Evolutionary conservation across 805 yeast species (phyloP).

Genomic region (Maudiozyma pseudohumilis): DNA sequence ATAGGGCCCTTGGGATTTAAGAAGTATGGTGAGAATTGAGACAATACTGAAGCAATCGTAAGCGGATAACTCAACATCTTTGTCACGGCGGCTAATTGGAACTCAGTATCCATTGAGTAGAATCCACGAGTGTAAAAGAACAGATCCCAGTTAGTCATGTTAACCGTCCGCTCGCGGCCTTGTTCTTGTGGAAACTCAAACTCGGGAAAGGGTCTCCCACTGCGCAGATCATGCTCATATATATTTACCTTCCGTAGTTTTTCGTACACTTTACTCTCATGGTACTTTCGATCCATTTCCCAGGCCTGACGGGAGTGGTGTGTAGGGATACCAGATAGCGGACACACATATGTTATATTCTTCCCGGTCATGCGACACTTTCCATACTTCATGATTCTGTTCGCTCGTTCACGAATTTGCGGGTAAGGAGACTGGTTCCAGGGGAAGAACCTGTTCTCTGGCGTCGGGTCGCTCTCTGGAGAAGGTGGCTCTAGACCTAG

Average conservation of each 20-base stretch:
- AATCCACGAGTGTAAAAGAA: slow-evolving; percentile 87
- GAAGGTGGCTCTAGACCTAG: slow-evolving; percentile 54
- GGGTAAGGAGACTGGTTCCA: slow-evolving; percentile 92
- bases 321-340: slow-evolving; percentile 91
- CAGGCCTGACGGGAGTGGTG: slow-evolving; percentile 87
- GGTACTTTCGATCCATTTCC: slow-evolving; percentile 71
- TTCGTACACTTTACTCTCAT: slow-evolving; percentile 54
- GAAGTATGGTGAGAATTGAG: slow-evolving; percentile 77
- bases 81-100: slow-evolving; percentile 89
- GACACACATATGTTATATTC: slow-evolving; percentile 79
- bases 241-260: slow-evolving; percentile 76
- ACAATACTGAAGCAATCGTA: slow-evolving; percentile 75
- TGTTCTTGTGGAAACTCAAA: slow-evolving; percentile 84
- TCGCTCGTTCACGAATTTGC: slow-evolving; percentile 84
- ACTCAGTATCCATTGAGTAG: slow-evolving; percentile 94
- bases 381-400: slow-evolving; percentile 77
- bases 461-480: slow-evolving; percentile 57
- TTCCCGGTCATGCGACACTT: slow-evolving; percentile 82
- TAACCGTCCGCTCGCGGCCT: slow-evolving; percentile 63
- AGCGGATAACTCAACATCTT: slow-evolving; percentile 89
- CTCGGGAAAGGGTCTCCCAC: slow-evolving; percentile 91
- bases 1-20: slow-evolving; percentile 78
- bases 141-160: slow-evolving; percentile 83
- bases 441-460: slow-evolving; percentile 63
- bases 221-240: slow-evolving; percentile 88